Base-by-base conservation (phyloP, 768 basidiomycete genomes). In the Boletus fagicola region DNA sequence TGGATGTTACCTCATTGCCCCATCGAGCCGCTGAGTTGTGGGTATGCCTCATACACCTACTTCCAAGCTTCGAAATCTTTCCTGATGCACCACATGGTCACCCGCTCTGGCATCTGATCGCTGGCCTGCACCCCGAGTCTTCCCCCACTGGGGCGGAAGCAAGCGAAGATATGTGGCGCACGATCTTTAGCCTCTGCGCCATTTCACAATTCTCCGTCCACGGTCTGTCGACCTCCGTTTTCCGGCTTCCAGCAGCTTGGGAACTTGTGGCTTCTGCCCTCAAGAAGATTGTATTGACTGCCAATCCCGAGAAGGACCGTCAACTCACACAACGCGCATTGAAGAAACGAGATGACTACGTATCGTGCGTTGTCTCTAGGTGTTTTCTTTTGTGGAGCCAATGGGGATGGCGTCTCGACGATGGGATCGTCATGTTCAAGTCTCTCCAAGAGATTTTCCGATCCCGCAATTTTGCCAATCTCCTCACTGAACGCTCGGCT, bases 381-480 rank as follows among this genome's bases (percentile, higher is more conserved):
- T 93, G 91, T 68, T 81, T 89, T 54, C 74, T 83, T n/a, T 71
- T 98, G 44, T 84, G 80, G 65, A 77, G 80, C 30, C 76, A 78
- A n/a, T 97, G 94, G 92, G 68, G 76, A 26, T 98, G 95, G 95
- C 65, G 68, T 13, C 76, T 91, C 30, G 74, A 80, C 15, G 78
- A 82, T 18, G 81, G 84, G 2, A 79, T 78, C 12, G 65, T 65
- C 6, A 72, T 92, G 56, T 82, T 96, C 65, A 80, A 79, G 51
- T 77, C 80, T 22, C 77, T 97, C 6, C 81, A 81, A 26, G 81
- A 84, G 30, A 81, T 94, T 11, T 94, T 97, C 73, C 82, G 84
- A 51, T 85, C 81, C 43, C 85, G 94, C 18, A 83, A 85, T 45
- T 91, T 91, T 60, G 79, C 83, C 10, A 89, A 90, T 68, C 78